A percentile compares a stretch with the other conserved stretches of the same genome.
phyloP scores from a whole-genome alignment of 2,329 filamentous ascomycete species.

The Zopfia rhizophila region DNA sequence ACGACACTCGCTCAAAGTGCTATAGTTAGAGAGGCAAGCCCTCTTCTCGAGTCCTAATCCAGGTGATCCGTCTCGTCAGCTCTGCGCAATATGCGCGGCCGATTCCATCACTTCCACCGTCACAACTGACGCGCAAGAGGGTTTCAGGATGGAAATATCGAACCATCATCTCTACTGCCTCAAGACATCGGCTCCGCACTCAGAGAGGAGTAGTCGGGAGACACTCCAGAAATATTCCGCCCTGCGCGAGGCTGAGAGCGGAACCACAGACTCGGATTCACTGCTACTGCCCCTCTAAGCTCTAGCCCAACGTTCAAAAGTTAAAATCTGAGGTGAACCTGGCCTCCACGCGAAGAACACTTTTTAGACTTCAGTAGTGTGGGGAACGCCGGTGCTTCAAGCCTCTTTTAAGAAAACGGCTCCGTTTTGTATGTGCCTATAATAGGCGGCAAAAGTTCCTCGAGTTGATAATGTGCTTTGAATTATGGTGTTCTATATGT shows the following conservation, averaged over 20 bases:
- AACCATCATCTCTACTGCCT: not conserved
- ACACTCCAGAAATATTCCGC: conserved; percentile 7
- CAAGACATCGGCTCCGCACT: too few species aligned
- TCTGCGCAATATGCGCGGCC: not conserved
- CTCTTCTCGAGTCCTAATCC: conserved; percentile 8
- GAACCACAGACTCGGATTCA: conserved; percentile 21
- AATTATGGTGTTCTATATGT: too few species aligned
- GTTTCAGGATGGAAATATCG: conserved; percentile 3
- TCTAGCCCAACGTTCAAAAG: conserved; percentile 24
- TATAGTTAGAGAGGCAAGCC: conserved; percentile 13
- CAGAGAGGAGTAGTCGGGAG: conserved; percentile 17
- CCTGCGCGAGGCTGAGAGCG: conserved; percentile 14
- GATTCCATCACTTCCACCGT: not conserved
- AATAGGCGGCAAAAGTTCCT: too few species aligned
- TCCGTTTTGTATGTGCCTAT: too few species aligned
- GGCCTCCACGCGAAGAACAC: conserved; percentile 19
- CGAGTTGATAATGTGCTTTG: too few species aligned
- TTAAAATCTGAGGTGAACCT: conserved; percentile 12
- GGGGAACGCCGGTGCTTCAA: too few species aligned
- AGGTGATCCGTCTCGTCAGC: conserved; percentile 13
- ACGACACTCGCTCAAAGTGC: conserved; percentile 3
- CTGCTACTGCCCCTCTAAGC: conserved; percentile 5
- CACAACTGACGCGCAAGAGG: conserved; percentile 11
- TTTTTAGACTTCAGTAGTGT: conserved; percentile 3
- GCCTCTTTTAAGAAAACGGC: too few species aligned